These are phyloP conservation scores for Hemileia vastatrix DNA, from an alignment of 1,284 basidiomycete genomes.

Conservation along the genomic window DNA sequence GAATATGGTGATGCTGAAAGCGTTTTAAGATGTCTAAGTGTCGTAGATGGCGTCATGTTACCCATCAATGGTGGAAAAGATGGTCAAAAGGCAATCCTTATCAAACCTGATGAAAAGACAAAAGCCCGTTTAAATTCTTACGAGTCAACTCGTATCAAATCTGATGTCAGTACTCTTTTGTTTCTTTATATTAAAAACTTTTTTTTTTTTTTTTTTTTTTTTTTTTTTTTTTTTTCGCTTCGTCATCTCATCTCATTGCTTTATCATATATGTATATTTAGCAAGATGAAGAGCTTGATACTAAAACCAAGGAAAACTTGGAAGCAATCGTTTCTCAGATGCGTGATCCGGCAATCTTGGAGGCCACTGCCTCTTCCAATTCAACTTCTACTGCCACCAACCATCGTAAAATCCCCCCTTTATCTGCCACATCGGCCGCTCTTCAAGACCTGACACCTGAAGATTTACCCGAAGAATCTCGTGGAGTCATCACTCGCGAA, in stretches of 20 bases:
- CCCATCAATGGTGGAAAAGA: slow-evolving; percentile 27
- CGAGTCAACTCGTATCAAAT: slow-evolving; percentile 30
- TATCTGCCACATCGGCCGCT: slow-evolving; percentile 25
- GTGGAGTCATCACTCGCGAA: slow-evolving; percentile 34
- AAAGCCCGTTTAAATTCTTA: slow-evolving; percentile 36
- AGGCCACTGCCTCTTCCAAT: slow-evolving; percentile 9
- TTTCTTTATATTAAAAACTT: too few species aligned
- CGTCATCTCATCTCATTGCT: too few species aligned
- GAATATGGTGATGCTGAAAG: slow-evolving; percentile 40
- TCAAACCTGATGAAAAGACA: slow-evolving; percentile 42
- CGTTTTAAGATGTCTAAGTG: slow-evolving; percentile 38
- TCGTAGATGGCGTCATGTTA: slow-evolving; percentile 33
- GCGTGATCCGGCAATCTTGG: slow-evolving; percentile 21
- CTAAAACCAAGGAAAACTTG: slow-evolving; percentile 18
- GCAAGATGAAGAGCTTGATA: slow-evolving; percentile 23
- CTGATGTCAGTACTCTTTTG: slow-evolving; percentile 27
- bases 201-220: too few species aligned
- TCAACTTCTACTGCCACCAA: slow-evolving; percentile 8
- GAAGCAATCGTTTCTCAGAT: slow-evolving; percentile 23
- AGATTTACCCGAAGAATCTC: slow-evolving; percentile 37
- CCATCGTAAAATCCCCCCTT: slow-evolving; percentile 10
- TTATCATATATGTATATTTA: too few species aligned
- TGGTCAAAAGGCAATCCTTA: slow-evolving; percentile 26
- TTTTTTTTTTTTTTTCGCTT: too few species aligned
- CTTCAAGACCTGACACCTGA: slow-evolving; percentile 38